These are phyloP conservation scores for Colletotrichum sp. DNA, from an alignment of 2,329 filamentous ascomycete genomes.

Conservation along the genomic window DNA sequence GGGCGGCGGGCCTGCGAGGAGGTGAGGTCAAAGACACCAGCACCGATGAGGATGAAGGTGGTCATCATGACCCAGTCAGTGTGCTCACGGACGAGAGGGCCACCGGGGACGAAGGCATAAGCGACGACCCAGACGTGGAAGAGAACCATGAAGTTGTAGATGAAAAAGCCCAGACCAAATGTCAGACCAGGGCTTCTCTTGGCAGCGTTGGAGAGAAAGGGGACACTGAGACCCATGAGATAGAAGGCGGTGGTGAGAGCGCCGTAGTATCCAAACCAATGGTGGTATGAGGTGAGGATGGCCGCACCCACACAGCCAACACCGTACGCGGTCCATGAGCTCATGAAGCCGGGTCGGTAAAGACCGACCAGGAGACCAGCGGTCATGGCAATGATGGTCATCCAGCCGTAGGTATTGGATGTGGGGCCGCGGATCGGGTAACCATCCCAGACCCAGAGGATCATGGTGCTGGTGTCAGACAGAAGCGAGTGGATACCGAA, in stretches of 20 bases:
- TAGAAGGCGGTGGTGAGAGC: constrained; percentile 79
- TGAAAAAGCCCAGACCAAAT: constrained; percentile 86
- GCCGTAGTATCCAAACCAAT: constrained; percentile 92
- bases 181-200: constrained; percentile 78
- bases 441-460: constrained; percentile 97
- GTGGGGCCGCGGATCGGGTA: constrained; percentile 90
- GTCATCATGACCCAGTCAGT: constrained; percentile 94
- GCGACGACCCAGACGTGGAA: constrained; percentile 99
- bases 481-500: constrained; percentile 92
- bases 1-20: constrained; percentile 50
- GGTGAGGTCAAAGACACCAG: constrained; percentile 79
- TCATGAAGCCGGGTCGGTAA: constrained; percentile 71
- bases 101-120: constrained; percentile 96
- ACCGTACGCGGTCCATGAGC: constrained; percentile 81
- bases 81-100: constrained; percentile 88
- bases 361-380: constrained; percentile 78
- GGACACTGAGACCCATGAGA: constrained; percentile 78
- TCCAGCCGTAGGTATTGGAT: constrained; percentile 86
- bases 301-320: constrained; percentile 81
- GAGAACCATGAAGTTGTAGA: constrained; percentile 94
- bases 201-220: constrained; percentile 77
- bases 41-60: constrained; percentile 84
- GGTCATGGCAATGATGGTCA: constrained; percentile 88
- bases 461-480: constrained; percentile 98
- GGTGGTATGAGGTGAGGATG: constrained; percentile 74